Percentiles rank a stretch among this genome's conserved stretches.
These are phyloP conservation scores for Claviceps lovelessii DNA, from an alignment of 2,329 filamentous ascomycete genomes.

Conservation along the genomic window DNA sequence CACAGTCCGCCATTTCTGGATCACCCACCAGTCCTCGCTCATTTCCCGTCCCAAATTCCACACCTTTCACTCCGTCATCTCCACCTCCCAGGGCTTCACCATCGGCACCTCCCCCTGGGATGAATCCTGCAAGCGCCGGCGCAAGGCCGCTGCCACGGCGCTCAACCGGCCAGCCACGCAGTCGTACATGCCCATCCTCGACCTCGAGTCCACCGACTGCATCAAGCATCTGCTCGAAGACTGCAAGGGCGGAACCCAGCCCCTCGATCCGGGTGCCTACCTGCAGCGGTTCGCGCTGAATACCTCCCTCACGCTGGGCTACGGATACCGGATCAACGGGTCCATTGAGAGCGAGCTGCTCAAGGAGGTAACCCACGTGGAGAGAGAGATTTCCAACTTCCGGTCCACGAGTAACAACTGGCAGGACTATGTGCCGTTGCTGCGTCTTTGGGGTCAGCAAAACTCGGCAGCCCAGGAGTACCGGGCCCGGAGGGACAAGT, in stretches of 20 bases:
- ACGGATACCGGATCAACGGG: conserved; percentile 61
- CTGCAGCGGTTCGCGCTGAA: conserved; percentile 66
- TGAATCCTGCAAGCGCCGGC: conserved; percentile 60
- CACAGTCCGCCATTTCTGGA: conserved; percentile 59
- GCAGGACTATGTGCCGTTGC: conserved; percentile 69
- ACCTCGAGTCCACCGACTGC: conserved; percentile 57
- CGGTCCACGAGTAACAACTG: conserved; percentile 70
- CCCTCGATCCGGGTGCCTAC: conserved; percentile 58
- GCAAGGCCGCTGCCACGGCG: conserved; percentile 67
- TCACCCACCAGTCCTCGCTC: conserved; percentile 62
- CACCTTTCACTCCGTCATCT: conserved; percentile 70
- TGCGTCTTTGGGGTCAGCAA: conserved; percentile 49
- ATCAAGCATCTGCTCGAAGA: conserved; percentile 59
- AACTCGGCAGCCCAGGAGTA: conserved; percentile 51
- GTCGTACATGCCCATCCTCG: conserved; percentile 70
- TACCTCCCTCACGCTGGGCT: conserved; percentile 64
- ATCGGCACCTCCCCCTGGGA: conserved; percentile 78
- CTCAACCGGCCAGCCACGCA: conserved; percentile 63
- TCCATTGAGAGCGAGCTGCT: conserved; percentile 53
- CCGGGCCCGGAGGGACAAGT: conserved; percentile 53
- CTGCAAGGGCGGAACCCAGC: conserved; percentile 42
- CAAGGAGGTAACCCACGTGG: conserved; percentile 60
- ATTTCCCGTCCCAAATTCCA: conserved; percentile 67
- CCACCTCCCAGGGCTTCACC: conserved; percentile 62
- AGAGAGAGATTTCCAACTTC: conserved; percentile 62